Percentiles rank a stretch among this genome's conserved stretches.
These are phyloP conservation scores for Phialophora chinensis DNA, from an alignment of 2,329 filamentous ascomycete species.

Conservation along the genomic window DNA sequence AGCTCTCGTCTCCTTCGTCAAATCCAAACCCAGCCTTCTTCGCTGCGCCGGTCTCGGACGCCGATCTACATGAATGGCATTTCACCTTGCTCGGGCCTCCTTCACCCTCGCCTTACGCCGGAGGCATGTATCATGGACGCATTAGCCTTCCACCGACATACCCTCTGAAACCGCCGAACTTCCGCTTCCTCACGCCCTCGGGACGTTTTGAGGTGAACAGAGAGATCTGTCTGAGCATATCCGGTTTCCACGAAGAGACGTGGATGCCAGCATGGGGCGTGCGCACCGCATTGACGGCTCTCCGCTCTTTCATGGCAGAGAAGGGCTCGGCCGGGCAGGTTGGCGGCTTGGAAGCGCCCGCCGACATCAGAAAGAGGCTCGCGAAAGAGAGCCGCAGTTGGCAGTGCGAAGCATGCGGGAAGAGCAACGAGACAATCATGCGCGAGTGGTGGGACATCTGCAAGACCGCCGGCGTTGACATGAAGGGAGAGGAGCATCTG, in stretches of 20 bases:
- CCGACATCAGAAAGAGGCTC: constrained; percentile 69
- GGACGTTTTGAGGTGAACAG: constrained; percentile 95
- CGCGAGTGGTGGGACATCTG: constrained; percentile 68
- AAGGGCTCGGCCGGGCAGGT: constrained; percentile 80
- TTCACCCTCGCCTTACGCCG: constrained; percentile 73
- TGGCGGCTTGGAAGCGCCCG: constrained; percentile 80
- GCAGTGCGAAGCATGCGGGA: constrained; percentile 72
- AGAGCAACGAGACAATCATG: constrained; percentile 75
- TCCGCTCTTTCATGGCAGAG: constrained; percentile 92
- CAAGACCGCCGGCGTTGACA: constrained; percentile 50
- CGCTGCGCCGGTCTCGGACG: constrained; percentile 77
- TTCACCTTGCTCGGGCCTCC: constrained; percentile 95
- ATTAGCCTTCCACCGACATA: constrained; percentile 90
- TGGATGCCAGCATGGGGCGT: constrained; percentile 99
- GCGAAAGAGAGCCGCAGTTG: constrained; percentile 71
- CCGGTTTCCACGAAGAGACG: constrained; percentile 94
- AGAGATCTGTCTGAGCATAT: constrained; percentile 94
- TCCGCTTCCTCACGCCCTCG: constrained; percentile 90
- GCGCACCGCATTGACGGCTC: constrained; percentile 78
- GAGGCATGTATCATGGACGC: constrained; percentile 91
- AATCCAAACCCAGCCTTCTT: constrained; percentile 84
- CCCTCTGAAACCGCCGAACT: constrained; percentile 89
- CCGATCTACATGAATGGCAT: constrained; percentile 97
- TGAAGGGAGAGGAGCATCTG: constrained; percentile 47
- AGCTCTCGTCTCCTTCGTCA: constrained; percentile 73